Conservation (phyloP, 768 basidiomycete species). For the Austroboletus eburneus region DNA sequence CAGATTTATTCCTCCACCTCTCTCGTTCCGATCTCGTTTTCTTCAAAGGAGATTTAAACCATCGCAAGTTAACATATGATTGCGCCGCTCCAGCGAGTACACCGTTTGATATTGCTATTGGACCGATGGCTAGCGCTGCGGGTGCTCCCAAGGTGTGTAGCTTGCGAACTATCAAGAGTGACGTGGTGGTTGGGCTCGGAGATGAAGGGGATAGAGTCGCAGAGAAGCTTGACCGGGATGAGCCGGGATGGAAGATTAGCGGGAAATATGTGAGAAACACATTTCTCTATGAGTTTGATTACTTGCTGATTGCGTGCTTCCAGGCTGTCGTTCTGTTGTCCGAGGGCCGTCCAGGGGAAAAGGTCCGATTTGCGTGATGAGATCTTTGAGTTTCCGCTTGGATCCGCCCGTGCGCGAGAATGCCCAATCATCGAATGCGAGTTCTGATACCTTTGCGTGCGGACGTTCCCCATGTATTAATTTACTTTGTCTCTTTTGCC, state of each 20-base stretch:
- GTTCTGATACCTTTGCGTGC: neutral
- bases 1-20: conserved; percentile 89
- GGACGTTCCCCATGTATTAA: neutral
- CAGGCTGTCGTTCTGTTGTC: conserved; percentile 86
- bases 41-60: conserved; percentile 95
- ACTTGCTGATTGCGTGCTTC: conserved; percentile 10
- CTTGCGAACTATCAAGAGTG: conserved; percentile 90
- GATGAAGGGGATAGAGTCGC: conserved; percentile 63
- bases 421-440: neutral
- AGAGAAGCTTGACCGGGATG: conserved; percentile 75
- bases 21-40: conserved; percentile 85
- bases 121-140: conserved; percentile 83
- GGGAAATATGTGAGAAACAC: conserved; percentile 81
- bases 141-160: conserved; percentile 87
- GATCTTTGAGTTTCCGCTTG: neutral
- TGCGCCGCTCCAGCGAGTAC: conserved; percentile 84
- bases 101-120: conserved; percentile 87
- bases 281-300: no score
- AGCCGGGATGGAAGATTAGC: conserved; percentile 95
- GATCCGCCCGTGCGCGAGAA: neutral
- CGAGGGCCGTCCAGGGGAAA: conserved; percentile 85
- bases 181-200: conserved; percentile 88
- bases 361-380: conserved; percentile 65
- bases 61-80: conserved; percentile 86
- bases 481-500: neutral